These are phyloP conservation scores for Keithomyces neogunnii DNA, from an alignment of 2,329 filamentous ascomycete genomes.

Conservation along the genomic window DNA sequence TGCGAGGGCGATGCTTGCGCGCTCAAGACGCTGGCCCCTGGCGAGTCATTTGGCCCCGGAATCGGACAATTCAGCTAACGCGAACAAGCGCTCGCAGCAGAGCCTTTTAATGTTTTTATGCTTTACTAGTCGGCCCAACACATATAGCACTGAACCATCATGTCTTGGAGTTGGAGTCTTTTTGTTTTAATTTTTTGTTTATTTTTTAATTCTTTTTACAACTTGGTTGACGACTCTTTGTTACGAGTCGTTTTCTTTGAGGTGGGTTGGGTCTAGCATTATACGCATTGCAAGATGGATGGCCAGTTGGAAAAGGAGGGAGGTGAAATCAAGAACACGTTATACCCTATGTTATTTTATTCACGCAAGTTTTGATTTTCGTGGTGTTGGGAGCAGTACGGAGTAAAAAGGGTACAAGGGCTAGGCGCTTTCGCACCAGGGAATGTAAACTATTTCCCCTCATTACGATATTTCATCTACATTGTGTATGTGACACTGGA, in stretches of 20 bases:
- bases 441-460: neutral
- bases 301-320: neutral
- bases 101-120: neutral
- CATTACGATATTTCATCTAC: neutral
- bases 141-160: neutral
- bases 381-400: neutral
- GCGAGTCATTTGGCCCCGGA: constrained; percentile 31
- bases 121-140: neutral
- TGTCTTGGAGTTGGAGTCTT: neutral
- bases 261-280: neutral
- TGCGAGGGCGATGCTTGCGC: constrained; percentile 34
- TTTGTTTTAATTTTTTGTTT: neutral
- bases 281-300: neutral
- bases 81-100: neutral
- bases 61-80: constrained; percentile 28
- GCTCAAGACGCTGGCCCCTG: constrained; percentile 22
- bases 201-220: neutral
- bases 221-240: neutral
- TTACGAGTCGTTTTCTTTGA: no score
- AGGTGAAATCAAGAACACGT: neutral
- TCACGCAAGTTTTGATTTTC: neutral
- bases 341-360: neutral
- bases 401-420: neutral
- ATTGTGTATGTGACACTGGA: neutral
- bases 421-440: neutral